phyloP scores from a whole-genome alignment of 768 basidiomycete genomes.

The Mycena vitilis region DNA sequence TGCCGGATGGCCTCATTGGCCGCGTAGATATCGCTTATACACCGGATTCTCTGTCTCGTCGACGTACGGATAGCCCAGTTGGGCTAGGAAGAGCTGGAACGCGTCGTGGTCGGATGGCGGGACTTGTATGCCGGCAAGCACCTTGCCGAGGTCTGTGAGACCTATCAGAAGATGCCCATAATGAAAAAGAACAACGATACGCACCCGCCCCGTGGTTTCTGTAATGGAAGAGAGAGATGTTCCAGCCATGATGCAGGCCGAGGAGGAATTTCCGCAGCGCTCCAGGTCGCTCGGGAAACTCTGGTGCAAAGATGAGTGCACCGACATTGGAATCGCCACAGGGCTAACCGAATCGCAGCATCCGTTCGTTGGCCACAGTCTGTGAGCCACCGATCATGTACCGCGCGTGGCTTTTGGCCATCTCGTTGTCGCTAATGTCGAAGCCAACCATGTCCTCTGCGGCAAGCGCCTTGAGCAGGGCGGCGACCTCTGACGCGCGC shows the following conservation, averaged over 20 bases:
- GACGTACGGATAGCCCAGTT: constrained; percentile 87
- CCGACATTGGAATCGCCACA: neutral
- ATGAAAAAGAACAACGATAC: constrained; percentile 38
- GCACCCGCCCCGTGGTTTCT: constrained; percentile 95
- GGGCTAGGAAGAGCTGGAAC: constrained; percentile 80
- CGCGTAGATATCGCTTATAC: constrained; percentile 77
- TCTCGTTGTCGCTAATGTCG: constrained; percentile 95
- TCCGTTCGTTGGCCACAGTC: constrained; percentile 82
- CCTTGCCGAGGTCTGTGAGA: constrained; percentile 88
- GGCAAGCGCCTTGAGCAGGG: constrained; percentile 73
- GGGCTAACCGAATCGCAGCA: constrained; percentile 91
- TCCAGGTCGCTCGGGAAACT: constrained; percentile 95
- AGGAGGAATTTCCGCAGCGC: constrained; percentile 92
- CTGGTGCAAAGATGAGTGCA: constrained; percentile 53
- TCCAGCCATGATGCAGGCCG: constrained; percentile 88
- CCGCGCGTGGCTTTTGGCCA: constrained; percentile 93
- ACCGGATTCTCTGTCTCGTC: constrained; percentile 94
- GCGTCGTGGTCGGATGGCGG: constrained; percentile 72
- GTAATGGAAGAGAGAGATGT: constrained; percentile 97
- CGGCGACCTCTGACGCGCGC: constrained; percentile 70
- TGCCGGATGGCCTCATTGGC: constrained; percentile 34
- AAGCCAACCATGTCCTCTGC: constrained; percentile 80
- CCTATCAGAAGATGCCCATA: neutral
- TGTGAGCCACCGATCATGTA: constrained; percentile 94
- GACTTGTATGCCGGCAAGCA: constrained; percentile 94